phyloP scores from a whole-genome alignment of 208 protist genomes.

The Trypanosoma scelopori region DNA sequence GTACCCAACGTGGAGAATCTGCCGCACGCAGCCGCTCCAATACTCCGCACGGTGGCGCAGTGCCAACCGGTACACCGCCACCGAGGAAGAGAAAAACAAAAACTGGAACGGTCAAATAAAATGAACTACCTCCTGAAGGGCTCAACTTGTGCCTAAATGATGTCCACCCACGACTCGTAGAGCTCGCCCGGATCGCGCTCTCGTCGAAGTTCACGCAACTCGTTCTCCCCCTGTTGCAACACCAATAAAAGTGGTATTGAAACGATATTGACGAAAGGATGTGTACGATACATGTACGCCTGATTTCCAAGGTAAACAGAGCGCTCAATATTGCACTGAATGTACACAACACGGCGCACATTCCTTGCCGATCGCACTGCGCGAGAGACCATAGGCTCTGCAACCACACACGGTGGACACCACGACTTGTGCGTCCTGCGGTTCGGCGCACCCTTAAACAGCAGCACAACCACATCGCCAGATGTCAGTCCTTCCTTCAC shows the following conservation, averaged over 20 bases:
- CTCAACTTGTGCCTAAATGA: background rate
- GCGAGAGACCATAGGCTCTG: constrained; percentile 44
- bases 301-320: constrained; percentile 66
- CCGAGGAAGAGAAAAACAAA: constrained; percentile 12
- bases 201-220: constrained; percentile 8
- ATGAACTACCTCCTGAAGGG: constrained; percentile 7
- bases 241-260: constrained; percentile 31
- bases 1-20: too few relatives aligned
- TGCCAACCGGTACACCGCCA: too few relatives aligned
- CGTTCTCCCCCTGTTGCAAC: constrained; percentile 9
- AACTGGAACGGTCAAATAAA: constrained; percentile 12
- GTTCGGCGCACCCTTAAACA: constrained; percentile 50
- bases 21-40: too few relatives aligned
- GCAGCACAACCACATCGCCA: constrained; percentile 43
- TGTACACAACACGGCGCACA: constrained; percentile 44
- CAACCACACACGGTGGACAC: constrained; percentile 74
- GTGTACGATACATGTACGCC: constrained; percentile 55
- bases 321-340: constrained; percentile 67
- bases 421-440: constrained; percentile 61
- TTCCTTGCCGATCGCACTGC: constrained; percentile 37
- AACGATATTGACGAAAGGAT: constrained; percentile 29
- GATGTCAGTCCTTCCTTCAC: constrained; percentile 11
- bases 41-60: background rate
- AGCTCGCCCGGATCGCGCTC: constrained; percentile 22
- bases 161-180: constrained; percentile 27